Evolutionary conservation across 208 protist species (phyloP).

Genomic region (Acanthamoeba sp.): DNA sequence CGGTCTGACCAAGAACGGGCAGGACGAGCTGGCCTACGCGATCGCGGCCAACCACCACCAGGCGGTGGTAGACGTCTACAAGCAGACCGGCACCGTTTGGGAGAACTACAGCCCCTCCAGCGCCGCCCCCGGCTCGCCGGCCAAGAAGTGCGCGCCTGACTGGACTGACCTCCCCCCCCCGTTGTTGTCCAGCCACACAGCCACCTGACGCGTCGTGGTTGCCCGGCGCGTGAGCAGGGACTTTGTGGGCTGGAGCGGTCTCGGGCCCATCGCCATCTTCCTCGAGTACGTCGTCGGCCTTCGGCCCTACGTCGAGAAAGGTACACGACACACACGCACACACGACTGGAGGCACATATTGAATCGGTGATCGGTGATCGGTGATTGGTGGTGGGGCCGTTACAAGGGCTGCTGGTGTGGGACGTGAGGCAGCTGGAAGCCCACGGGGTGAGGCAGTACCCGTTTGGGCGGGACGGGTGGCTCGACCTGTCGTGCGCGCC

Average conservation of each 20-base stretch:
- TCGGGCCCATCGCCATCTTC: slow-evolving; percentile 52
- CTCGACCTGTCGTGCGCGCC: slow-evolving; percentile 18
- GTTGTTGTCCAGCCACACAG: neutral
- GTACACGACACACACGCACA: neutral
- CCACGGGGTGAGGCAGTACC: slow-evolving; percentile 18
- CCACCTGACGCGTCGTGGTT: no score
- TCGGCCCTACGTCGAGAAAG: slow-evolving; percentile 2
- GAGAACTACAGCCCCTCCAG: slow-evolving; percentile 70
- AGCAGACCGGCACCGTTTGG: slow-evolving; percentile 55
- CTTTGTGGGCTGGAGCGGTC: slow-evolving; percentile 61
- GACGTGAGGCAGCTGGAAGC: slow-evolving; percentile 54
- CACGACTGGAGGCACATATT: no score
- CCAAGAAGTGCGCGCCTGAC: slow-evolving; percentile 24
- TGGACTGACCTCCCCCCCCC: no score
- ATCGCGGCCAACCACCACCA: slow-evolving; percentile 58
- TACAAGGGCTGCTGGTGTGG: slow-evolving; percentile 59
- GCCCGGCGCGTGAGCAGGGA: no score
- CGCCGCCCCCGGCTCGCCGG: slow-evolving; percentile 37
- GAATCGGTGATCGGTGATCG: no score
- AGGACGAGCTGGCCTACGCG: slow-evolving; percentile 23
- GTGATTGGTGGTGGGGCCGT: neutral
- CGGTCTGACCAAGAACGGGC: slow-evolving; percentile 23
- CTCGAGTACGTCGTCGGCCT: slow-evolving; percentile 58
- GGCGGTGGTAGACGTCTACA: neutral
- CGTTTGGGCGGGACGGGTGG: neutral